Evolutionary conservation across 306 rosid genomes (phyloP), one percentile per base, ranked within the genome.

Genomic region (Aeschynomene evenia): DNA sequence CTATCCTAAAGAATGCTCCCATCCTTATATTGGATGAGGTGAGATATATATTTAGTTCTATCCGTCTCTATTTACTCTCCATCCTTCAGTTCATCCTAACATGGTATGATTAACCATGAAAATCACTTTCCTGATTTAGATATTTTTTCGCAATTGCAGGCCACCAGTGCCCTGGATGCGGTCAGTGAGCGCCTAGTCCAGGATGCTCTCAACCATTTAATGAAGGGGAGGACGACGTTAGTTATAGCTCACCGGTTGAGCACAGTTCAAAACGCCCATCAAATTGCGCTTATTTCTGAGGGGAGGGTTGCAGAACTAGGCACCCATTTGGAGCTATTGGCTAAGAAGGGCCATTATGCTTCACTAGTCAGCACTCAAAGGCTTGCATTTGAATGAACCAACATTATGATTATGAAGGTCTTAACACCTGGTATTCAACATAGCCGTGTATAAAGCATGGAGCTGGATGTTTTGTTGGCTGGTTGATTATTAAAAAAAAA

Each of bases 231-330:
- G 77, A 94, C 97, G 20, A 94, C 97, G 2, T 75, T 91, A 83
- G 99, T 94, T 37, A 85, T 91, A 71, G 99, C 97, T 58, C 99
- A 94, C 70, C 82, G 95, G 43, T 80, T 94, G 76, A 94, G 97
- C 86, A 88, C 98, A 0, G 96, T 94, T 28, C 97, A 90, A 75
- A 90, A 82, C 73, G 97, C 98, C 33, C 84, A 88, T 81, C 96
- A 86, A 81, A 90, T 94, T 73, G 98, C 97, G 36, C 53, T 85
- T 22, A 85, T 90, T 61, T 86, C 94, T 1, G 87, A 82, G 14
- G 97, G 97, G 40, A 79, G 52, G 83, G 52, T 94, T 57, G 79
- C 82, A 6, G 97, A 94, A 77, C 85, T 87, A 14, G 99, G 98
- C 60, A 86, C 88, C 15, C 98, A 90, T 81, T 68, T 57, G 2